Evolutionary conservation across 2,329 filamentous ascomycete genomes (phyloP), one percentile per base, ranked within the genome.

Genomic region (Phaeomoniella chlamydospora): DNA sequence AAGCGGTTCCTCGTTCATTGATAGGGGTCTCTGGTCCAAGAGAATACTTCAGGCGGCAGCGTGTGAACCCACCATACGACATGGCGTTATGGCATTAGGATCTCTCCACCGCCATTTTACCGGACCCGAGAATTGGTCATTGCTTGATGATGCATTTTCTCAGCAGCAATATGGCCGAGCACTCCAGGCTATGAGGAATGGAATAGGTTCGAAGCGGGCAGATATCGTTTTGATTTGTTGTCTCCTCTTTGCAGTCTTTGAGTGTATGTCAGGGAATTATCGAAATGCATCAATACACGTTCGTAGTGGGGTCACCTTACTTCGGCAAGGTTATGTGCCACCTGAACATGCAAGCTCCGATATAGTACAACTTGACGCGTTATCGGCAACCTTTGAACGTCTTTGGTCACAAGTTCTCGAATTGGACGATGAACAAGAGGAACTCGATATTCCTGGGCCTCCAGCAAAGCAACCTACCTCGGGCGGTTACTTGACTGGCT

Each of bases 81-180:
- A 53, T 41, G 43, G 45, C 2, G 39, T 50, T 29, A 44, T 53
- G 12, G 49, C 49, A 3, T 26, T 52, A 11, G 49, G 48, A 17
- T 45, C 47, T 13, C 39, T 52, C 14, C 50, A 53, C 35, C 49
- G 52, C 37, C 41, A 44, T 17, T 49, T 48, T 22, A 13, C 15
- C 18, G 15, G 15, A 32, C 14, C 33, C 17, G 37, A 40, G 32
- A 33, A 37, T 29, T 34, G 29, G 15, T 33, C 43, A 31, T 19
- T 33, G 18, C 33, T 35, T 13, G 14, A n/a, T n/a, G n/a, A n/a
- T n/a, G n/a, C n/a, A n/a, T n/a, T n/a, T n/a, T n/a, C n/a, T n/a
- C n/a, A n/a, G n/a, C n/a, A n/a, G n/a, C n/a, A n/a, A n/a, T n/a
- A n/a, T n/a, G n/a, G n/a, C n/a, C n/a, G n/a, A n/a, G n/a, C n/a